Percentiles rank a stretch among this genome's conserved stretches.
Conservation (phyloP, 805 yeast species). For the Diddensiella transvaalensis region DNA sequence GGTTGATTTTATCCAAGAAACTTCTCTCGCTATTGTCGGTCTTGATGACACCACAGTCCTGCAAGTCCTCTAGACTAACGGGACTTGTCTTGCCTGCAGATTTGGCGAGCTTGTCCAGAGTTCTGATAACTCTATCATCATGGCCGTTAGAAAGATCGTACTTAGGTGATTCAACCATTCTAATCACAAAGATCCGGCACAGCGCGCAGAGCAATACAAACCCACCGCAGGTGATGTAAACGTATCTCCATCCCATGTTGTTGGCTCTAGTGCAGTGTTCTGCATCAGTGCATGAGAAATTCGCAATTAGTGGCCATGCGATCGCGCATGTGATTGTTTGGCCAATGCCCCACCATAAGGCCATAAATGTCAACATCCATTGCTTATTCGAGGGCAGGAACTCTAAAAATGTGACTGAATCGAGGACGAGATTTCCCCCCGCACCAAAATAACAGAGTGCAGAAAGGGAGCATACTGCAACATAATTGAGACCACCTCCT, state of each 20-base stretch:
- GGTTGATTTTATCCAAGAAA: constrained; percentile 15
- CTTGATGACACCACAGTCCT: constrained; percentile 40
- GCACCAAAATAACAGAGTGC: constrained; percentile 44
- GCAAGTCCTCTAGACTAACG: constrained; percentile 47
- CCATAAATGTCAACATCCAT: constrained; percentile 51
- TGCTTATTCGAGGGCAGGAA: constrained; percentile 50
- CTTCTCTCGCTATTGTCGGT: constrained; percentile 22
- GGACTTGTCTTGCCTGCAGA: constrained; percentile 41
- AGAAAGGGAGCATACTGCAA: constrained; percentile 49
- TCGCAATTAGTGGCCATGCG: constrained; percentile 55
- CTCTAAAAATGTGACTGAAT: constrained; percentile 51
- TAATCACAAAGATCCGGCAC: constrained; percentile 43
- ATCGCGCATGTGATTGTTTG: constrained; percentile 50
- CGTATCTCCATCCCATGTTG: constrained; percentile 63
- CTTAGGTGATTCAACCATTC: constrained; percentile 54
- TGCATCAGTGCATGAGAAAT: constrained; percentile 44
- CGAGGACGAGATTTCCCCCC: constrained; percentile 57
- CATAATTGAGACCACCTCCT: constrained; percentile 49
- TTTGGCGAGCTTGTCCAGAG: constrained; percentile 47
- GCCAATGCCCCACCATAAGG: constrained; percentile 63
- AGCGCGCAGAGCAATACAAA: constrained; percentile 48
- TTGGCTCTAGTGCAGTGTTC: constrained; percentile 42
- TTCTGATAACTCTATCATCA: constrained; percentile 46
- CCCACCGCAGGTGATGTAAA: constrained; percentile 52
- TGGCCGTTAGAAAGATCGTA: constrained; percentile 50